Evolutionary conservation across 2,329 filamentous ascomycete genomes (phyloP).

Genomic region (Aspergillus sergii): DNA sequence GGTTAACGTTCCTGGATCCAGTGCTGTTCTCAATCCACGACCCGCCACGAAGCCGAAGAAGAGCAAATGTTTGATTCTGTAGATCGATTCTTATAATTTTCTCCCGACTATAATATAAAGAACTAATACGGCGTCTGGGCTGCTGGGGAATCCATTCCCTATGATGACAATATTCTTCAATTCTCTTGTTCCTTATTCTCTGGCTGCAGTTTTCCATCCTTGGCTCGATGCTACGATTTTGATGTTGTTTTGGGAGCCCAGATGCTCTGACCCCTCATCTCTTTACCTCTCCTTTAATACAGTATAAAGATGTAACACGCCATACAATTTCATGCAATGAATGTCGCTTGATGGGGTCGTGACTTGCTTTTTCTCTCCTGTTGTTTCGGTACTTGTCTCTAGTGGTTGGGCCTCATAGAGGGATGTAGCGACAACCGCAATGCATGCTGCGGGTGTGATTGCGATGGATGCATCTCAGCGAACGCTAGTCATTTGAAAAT

Average conservation of each 20-base stretch:
- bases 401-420: neutral
- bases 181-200: constrained; percentile 26
- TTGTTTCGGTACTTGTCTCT: neutral
- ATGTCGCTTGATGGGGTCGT: constrained; percentile 15
- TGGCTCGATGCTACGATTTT: constrained; percentile 23
- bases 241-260: constrained; percentile 18
- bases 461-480: constrained; percentile 2
- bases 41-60: constrained; percentile 49
- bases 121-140: constrained; percentile 43
- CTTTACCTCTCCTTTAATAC: constrained; percentile 20
- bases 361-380: neutral
- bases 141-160: constrained; percentile 27
- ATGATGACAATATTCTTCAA: constrained; percentile 20
- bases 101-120: constrained; percentile 39
- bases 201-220: constrained; percentile 13
- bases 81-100: constrained; percentile 27
- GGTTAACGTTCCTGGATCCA: constrained; percentile 20
- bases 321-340: constrained; percentile 27
- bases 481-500: constrained; percentile 1
- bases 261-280: constrained; percentile 15
- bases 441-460: constrained; percentile 3
- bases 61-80: constrained; percentile 51
- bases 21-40: constrained; percentile 53
- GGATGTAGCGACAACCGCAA: constrained; percentile 1
- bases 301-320: constrained; percentile 31